phyloP scores from a whole-genome alignment of 2,329 filamentous ascomycete genomes.

The Trichoderma asperellum region DNA sequence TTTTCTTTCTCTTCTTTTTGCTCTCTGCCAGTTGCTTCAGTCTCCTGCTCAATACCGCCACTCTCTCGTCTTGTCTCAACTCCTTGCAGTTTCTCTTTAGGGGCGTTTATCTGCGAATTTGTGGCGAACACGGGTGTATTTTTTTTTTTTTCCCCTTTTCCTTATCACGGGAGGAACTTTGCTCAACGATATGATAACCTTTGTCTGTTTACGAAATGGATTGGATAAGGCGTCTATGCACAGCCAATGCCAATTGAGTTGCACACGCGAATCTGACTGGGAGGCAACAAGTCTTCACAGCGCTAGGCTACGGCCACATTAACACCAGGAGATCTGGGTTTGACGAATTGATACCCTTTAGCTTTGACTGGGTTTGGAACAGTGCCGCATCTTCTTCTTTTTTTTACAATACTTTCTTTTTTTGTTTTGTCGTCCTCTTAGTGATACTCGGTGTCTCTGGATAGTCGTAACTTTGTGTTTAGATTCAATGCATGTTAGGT shows the following conservation, averaged over 20 bases:
- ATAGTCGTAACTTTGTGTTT: constrained; percentile 1
- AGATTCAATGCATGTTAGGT: constrained; percentile 23
- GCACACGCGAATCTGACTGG: background rate
- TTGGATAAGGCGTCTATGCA: constrained; percentile 11
- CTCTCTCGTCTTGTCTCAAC: background rate
- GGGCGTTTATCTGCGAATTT: constrained; percentile 18
- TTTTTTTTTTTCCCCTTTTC: constrained; percentile 1
- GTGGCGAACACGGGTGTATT: background rate
- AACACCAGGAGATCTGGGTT: constrained; percentile 3
- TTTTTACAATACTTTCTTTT: background rate
- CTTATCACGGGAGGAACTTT: background rate
- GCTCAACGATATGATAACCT: constrained; percentile 6
- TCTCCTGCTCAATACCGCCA: background rate
- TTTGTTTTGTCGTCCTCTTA: background rate
- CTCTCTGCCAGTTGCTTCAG: background rate
- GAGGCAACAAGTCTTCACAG: background rate
- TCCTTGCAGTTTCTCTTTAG: background rate
- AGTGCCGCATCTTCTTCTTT: background rate
- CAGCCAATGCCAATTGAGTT: background rate
- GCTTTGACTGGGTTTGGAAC: constrained; percentile 18
- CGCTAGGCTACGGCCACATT: background rate
- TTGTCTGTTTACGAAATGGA: constrained; percentile 21
- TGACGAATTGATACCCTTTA: constrained; percentile 26
- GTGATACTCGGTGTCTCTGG: constrained; percentile 9
- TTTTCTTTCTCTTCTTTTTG: background rate